Evolutionary conservation across 805 yeast species (phyloP).

Genomic region (Yamadazyma ubonensis): DNA sequence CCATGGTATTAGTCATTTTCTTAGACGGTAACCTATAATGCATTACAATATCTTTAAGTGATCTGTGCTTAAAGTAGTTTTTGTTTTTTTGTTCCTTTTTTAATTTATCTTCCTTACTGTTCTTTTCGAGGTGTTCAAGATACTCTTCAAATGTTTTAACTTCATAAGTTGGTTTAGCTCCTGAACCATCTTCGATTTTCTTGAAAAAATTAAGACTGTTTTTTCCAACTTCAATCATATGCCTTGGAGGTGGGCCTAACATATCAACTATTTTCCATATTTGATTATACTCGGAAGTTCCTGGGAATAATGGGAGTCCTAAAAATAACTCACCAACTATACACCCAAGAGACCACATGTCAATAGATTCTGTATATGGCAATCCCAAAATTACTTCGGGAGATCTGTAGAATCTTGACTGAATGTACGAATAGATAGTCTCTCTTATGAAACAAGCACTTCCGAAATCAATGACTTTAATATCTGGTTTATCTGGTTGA

Average conservation of each 20-base stretch:
- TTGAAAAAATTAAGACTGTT: slow-evolving; percentile 70
- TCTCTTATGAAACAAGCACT: slow-evolving; percentile 91
- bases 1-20: slow-evolving; percentile 50
- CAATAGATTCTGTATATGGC: slow-evolving; percentile 90
- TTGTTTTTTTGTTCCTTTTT: slow-evolving; percentile 75
- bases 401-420: slow-evolving; percentile 87
- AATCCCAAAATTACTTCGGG: slow-evolving; percentile 93
- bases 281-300: slow-evolving; percentile 91
- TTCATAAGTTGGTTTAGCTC: slow-evolving; percentile 28
- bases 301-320: slow-evolving; percentile 94
- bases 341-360: slow-evolving; percentile 97
- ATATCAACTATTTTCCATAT: slow-evolving; percentile 76
- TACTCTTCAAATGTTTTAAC: slow-evolving; percentile 40
- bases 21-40: slow-evolving; percentile 69
- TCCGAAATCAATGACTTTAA: slow-evolving; percentile 95
- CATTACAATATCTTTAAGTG: slow-evolving; percentile 69
- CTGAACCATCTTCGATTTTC: slow-evolving; percentile 26
- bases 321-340: slow-evolving; percentile 85
- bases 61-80: slow-evolving; percentile 67
- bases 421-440: slow-evolving; percentile 87
- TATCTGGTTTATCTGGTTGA: slow-evolving; percentile 76
- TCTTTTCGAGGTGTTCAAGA: slow-evolving; percentile 26
- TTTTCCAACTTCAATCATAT: slow-evolving; percentile 97
- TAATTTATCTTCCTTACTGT: slow-evolving; percentile 28
- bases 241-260: slow-evolving; percentile 84